A percentile compares a stretch with the other conserved stretches of the same genome.
phyloP scores from a whole-genome alignment of 805 yeast species.

The Lipomyces kockii region DNA sequence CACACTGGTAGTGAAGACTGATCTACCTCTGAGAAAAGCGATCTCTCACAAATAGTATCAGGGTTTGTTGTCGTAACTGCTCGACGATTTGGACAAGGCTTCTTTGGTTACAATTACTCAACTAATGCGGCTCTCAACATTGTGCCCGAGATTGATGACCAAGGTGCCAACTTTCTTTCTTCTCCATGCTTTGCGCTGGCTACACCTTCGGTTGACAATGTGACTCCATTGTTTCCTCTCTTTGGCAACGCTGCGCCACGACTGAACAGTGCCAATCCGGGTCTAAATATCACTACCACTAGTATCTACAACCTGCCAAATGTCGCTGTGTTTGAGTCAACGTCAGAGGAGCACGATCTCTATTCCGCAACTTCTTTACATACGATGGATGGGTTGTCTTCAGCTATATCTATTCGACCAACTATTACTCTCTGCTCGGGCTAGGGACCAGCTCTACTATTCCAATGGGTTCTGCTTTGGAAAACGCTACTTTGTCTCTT shows the following conservation, averaged over 20 bases:
- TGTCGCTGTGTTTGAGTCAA: constrained; percentile 59
- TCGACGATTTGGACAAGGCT: constrained; percentile 61
- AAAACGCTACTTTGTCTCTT: constrained; percentile 54
- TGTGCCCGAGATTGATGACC: constrained; percentile 52
- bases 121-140: constrained; percentile 48
- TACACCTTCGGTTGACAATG: constrained; percentile 48
- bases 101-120: constrained; percentile 54
- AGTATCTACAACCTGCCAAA: constrained; percentile 52
- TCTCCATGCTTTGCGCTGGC: constrained; percentile 48
- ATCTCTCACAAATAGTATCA: no score
- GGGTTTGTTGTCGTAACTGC: constrained; percentile 63
- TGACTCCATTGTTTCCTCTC: constrained; percentile 36
- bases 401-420: constrained; percentile 51
- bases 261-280: constrained; percentile 46
- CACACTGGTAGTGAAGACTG: no score
- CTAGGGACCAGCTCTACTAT: constrained; percentile 53
- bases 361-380: constrained; percentile 54
- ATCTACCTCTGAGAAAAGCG: no score
- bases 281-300: constrained; percentile 47
- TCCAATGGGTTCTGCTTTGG: constrained; percentile 52
- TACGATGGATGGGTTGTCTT: constrained; percentile 54
- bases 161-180: constrained; percentile 66
- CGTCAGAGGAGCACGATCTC: constrained; percentile 47
- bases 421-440: constrained; percentile 54
- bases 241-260: constrained; percentile 42